Evolutionary conservation across 495 filamentous ascomycete genomes (phyloP).

Genomic region (Staphylotrichum longicolle): DNA sequence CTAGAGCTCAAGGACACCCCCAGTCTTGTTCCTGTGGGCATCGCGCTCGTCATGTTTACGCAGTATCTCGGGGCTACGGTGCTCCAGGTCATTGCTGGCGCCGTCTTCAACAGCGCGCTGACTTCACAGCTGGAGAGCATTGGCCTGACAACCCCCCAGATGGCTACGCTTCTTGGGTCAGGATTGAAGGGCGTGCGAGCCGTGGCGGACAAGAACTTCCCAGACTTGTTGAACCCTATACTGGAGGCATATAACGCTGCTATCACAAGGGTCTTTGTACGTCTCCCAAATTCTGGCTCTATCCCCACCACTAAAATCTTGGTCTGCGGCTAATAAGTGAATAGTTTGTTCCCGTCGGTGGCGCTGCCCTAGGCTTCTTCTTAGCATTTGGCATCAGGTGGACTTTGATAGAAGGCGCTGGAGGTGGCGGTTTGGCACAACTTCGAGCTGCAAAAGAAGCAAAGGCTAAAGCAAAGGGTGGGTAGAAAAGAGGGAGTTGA

Average conservation of each 20-base stretch:
- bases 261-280: neutral
- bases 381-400: neutral
- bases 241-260: neutral
- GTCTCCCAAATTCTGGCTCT: too few relatives aligned
- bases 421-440: neutral
- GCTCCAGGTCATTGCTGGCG: slow-evolving; percentile 23
- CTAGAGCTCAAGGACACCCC: slow-evolving; percentile 22
- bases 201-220: neutral
- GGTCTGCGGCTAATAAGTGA: too few relatives aligned
- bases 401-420: neutral
- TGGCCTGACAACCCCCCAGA: neutral
- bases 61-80: slow-evolving; percentile 28
- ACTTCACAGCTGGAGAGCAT: neutral
- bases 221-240: neutral
- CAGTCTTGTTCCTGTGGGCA: slow-evolving; percentile 18
- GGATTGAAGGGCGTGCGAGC: neutral
- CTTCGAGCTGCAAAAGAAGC: neutral
- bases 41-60: slow-evolving; percentile 23
- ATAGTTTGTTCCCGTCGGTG: neutral
- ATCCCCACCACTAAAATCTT: neutral
- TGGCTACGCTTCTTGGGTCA: neutral
- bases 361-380: neutral
- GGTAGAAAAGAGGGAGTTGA: too few relatives aligned
- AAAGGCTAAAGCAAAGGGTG: neutral
- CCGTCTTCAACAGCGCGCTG: slow-evolving; percentile 15